phyloP scores from a whole-genome alignment of 441 rosid species.

The Euphorbia celastroides region DNA sequence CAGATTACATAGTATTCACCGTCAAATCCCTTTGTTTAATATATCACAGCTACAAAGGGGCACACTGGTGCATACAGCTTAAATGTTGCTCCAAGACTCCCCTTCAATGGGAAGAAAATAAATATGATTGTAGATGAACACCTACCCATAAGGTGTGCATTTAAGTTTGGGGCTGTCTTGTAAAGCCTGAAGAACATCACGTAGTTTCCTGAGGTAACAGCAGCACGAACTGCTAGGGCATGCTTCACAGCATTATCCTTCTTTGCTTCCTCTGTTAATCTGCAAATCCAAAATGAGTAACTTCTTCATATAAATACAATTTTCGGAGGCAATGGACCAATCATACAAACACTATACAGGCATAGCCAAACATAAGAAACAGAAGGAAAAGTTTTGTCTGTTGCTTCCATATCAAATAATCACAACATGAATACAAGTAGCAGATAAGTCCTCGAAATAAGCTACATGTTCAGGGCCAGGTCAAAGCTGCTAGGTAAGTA shows the following conservation, averaged over 20 bases:
- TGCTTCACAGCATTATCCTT: conserved; percentile 79
- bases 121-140: conserved; percentile 8
- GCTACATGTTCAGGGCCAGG: neutral
- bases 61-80: too few species aligned
- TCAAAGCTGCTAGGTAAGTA: neutral
- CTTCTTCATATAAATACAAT: neutral
- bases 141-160: conserved; percentile 86
- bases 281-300: conserved; percentile 29
- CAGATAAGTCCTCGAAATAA: neutral
- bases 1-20: conserved; percentile 16
- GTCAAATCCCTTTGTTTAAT: neutral
- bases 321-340: neutral
- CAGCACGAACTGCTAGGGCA: conserved; percentile 94
- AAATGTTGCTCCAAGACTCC: too few species aligned
- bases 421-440: neutral
- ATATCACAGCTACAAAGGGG: neutral
- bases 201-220: conserved; percentile 94
- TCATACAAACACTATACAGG: neutral
- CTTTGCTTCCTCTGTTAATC: conserved; percentile 74
- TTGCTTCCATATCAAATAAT: neutral
- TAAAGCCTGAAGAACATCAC: conserved; percentile 81
- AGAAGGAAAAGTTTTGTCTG: neutral
- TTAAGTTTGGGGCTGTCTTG: conserved; percentile 87
- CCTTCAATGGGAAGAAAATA: neutral
- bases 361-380: neutral